Evolutionary conservation across 345 rosid genomes (phyloP).

Genomic region (Syzygium grande): DNA sequence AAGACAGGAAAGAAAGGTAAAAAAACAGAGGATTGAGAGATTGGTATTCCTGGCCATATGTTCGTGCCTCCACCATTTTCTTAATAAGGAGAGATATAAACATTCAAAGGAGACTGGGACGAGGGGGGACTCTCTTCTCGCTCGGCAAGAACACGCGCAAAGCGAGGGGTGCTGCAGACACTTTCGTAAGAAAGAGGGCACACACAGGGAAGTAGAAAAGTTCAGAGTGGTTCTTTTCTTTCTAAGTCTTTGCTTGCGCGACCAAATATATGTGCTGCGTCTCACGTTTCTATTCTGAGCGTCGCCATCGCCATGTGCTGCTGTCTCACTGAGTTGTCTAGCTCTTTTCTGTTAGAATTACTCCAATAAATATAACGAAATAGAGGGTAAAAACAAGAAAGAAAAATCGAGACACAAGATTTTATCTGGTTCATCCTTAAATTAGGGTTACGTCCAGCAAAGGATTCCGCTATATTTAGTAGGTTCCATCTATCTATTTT

Average conservation of each 20-base stretch:
- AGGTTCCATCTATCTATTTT: too few species aligned
- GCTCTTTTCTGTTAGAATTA: not conserved
- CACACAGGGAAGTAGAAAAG: not conserved
- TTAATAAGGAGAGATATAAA: not conserved
- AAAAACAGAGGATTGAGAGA: too few species aligned
- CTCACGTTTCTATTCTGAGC: not conserved
- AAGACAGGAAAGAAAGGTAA: too few species aligned
- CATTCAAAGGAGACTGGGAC: not conserved
- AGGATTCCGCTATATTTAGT: too few species aligned
- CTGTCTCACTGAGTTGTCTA: not conserved
- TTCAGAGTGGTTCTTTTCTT: not conserved
- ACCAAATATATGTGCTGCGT: not conserved
- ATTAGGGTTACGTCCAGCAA: too few species aligned
- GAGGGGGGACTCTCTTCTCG: not conserved
- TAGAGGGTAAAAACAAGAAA: too few species aligned
- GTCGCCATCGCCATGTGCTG: not conserved
- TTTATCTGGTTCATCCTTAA: too few species aligned
- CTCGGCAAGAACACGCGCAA: not conserved
- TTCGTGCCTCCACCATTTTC: too few species aligned
- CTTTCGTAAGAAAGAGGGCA: not conserved
- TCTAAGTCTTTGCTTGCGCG: not conserved
- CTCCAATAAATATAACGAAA: too few species aligned
- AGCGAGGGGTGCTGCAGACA: not conserved
- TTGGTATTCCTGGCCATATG: too few species aligned
- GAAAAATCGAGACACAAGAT: too few species aligned